These are phyloP conservation scores for Fusarium sp. DNA, from an alignment of 2,329 filamentous ascomycete genomes.

Conservation along the genomic window DNA sequence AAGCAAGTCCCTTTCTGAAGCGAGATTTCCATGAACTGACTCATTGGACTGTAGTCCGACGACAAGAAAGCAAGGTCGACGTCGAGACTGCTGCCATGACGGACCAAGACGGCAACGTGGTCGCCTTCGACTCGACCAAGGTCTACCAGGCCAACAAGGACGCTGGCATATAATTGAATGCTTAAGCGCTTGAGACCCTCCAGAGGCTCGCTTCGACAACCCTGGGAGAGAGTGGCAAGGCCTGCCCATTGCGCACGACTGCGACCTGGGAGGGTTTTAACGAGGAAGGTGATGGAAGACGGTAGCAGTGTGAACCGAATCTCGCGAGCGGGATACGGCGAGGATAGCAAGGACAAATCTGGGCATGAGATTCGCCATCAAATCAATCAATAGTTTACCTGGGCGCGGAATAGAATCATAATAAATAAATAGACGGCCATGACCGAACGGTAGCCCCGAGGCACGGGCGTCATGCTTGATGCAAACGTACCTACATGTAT, in stretches of 20 bases:
- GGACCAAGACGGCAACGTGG: slow-evolving; percentile 57
- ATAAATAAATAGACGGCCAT: slow-evolving; percentile 2
- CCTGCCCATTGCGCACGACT: background rate
- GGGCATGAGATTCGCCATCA: background rate
- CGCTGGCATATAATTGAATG: slow-evolving; percentile 50
- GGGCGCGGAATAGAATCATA: background rate
- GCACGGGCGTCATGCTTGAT: background rate
- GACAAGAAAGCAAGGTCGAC: slow-evolving; percentile 39
- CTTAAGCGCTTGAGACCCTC: background rate
- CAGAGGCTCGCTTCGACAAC: background rate
- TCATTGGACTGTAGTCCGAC: slow-evolving; percentile 18
- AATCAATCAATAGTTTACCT: background rate
- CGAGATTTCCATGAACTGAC: slow-evolving; percentile 12
- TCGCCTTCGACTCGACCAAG: slow-evolving; percentile 57
- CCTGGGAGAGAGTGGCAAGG: background rate
- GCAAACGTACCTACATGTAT: background rate
- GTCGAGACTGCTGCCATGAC: slow-evolving; percentile 60
- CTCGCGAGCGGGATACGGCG: background rate
- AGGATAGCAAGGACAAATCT: background rate
- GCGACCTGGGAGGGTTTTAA: background rate
- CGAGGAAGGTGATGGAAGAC: background rate
- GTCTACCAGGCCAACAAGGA: slow-evolving; percentile 57
- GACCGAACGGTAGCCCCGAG: background rate
- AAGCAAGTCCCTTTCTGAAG: slow-evolving; percentile 22
- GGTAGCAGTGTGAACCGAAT: background rate